A percentile compares a stretch with the other conserved stretches of the same genome.
phyloP scores from a whole-genome alignment of 441 rosid genomes.

The Breynia disticha region DNA sequence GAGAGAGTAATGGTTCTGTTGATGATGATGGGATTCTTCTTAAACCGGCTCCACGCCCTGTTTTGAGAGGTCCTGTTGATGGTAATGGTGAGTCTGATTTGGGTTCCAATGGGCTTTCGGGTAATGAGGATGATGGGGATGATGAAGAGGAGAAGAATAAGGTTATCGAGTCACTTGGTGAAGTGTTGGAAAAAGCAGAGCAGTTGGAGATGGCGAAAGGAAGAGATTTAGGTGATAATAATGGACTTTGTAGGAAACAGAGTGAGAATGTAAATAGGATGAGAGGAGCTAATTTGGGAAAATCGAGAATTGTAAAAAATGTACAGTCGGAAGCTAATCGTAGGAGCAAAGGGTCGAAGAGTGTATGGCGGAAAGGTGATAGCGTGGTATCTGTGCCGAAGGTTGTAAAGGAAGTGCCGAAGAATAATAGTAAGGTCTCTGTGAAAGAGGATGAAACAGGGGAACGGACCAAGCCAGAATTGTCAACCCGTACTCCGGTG shows the following conservation, averaged over 20 bases:
- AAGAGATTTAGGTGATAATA: conserved; percentile 8
- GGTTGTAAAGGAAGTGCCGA: conserved; percentile 52
- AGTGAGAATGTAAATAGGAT: conserved; percentile 28
- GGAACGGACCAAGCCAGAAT: conserved; percentile 24
- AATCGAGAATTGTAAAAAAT: conserved; percentile 2
- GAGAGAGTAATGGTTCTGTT: conserved; percentile 28
- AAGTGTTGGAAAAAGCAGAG: conserved; percentile 87
- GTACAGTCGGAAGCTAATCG: conserved; percentile 18
- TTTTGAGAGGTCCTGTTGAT: conserved; percentile 37
- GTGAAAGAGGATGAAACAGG: conserved; percentile 20
- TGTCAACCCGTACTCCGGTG: conserved; percentile 25
- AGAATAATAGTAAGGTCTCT: conserved; percentile 20
- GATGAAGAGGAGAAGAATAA: conserved; percentile 55
- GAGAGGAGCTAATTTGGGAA: conserved; percentile 20
- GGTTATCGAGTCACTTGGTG: conserved; percentile 77
- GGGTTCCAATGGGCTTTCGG: conserved; percentile 27
- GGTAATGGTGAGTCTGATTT: conserved; percentile 24
- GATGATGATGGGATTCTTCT: conserved; percentile 50
- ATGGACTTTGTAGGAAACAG: conserved; percentile 19
- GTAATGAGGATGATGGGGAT: conserved; percentile 13
- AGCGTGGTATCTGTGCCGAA: conserved; percentile 47
- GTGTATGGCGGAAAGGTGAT: conserved; percentile 97
- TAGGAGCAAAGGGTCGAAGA: conserved; percentile 63
- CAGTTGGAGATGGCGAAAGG: conserved; percentile 50
- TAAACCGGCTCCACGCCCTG: conserved; percentile 76